Base-by-base conservation (phyloP, 108 stramenopile genomes). In the Skeletonema menzelii region DNA sequence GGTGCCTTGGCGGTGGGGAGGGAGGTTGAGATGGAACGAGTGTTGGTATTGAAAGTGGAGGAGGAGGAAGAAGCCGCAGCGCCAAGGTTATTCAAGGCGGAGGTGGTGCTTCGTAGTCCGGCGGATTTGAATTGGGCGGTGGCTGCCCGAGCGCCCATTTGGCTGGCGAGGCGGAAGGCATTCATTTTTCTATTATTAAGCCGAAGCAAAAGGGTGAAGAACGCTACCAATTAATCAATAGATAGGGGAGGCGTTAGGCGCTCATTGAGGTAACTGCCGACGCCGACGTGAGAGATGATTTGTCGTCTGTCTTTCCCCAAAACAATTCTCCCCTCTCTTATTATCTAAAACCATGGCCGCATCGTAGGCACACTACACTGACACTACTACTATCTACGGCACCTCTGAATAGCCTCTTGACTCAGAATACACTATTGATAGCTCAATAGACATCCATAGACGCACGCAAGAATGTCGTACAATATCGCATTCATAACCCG, bases 101-200 rank as follows among this genome's bases (percentile, higher is more conserved):
- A 30, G 19, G 12, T 26, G 30, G 30, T 37, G 80, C 53, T 46
- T 55, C 38, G 44, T 53, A 76, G 68, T 22, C 59, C 37, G 46
- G 15, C 27, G 0, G 59, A 61, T 53, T 62, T 63, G 47, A 65
- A n/a, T 63, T 60, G 81, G 64, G 80, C 62, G 34, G 82, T 76
- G 67, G 85, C 49, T 53, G 22, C 85, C 63, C 88, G 73, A 22
- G 86, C 75, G 66, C 85, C 82, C 61, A 88, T 56, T 62, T 86
- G 86, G 64, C 83, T 72, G 58, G 90, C 83, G 71, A 87, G 71
- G 47, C 90, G 84, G 61, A 88, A 68, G 69, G 90, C 90, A 72
- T 91, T 91, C 90, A 91, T 91, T 55, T 75, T 82, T 34, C 58
- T 53, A 59, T 2, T 58, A 68, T 53, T 53, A 22, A 22, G 1